Conservation (phyloP, 371 early-diverging fungal genomes). For the Apophysomyces trapeziformis region DNA sequence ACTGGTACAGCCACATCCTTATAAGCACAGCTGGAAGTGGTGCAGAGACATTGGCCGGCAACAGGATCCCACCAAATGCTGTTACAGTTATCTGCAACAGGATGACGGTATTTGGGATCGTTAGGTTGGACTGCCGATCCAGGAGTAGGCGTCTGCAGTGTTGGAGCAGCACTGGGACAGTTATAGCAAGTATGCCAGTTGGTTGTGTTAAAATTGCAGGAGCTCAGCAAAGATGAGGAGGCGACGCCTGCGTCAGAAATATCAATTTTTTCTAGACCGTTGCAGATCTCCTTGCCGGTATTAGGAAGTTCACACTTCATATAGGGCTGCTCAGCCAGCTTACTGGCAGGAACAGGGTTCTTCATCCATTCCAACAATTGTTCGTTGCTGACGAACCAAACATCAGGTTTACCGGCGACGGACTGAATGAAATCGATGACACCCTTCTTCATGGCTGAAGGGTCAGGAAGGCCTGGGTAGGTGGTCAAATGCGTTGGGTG, state of each 20-base stretch:
- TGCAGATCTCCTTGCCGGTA: conserved; percentile 75
- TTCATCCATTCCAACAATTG: conserved; percentile 72
- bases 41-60: conserved; percentile 60
- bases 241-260: conserved; percentile 45
- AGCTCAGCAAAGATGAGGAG: conserved; percentile 48
- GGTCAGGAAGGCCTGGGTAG: conserved; percentile 44
- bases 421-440: conserved; percentile 57
- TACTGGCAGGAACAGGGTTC: conserved; percentile 68
- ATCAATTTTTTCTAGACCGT: conserved; percentile 64
- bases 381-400: conserved; percentile 71
- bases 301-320: conserved; percentile 66
- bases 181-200: conserved; percentile 70
- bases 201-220: conserved; percentile 60
- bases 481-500: conserved; percentile 49
- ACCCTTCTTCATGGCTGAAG: conserved; percentile 32
- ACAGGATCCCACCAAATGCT: conserved; percentile 79
- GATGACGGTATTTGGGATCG: conserved; percentile 50
- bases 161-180: conserved; percentile 61
- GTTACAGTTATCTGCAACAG: conserved; percentile 69
- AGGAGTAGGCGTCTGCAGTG: conserved; percentile 61
- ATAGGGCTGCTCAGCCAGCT: conserved; percentile 58
- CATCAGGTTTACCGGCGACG: conserved; percentile 57
- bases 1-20: conserved; percentile 56
- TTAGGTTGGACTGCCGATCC: conserved; percentile 38
- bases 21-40: conserved; percentile 51